Base-by-base conservation (phyloP, 2,329 filamentous ascomycete genomes). In the Botryotinia calthae region DNA sequence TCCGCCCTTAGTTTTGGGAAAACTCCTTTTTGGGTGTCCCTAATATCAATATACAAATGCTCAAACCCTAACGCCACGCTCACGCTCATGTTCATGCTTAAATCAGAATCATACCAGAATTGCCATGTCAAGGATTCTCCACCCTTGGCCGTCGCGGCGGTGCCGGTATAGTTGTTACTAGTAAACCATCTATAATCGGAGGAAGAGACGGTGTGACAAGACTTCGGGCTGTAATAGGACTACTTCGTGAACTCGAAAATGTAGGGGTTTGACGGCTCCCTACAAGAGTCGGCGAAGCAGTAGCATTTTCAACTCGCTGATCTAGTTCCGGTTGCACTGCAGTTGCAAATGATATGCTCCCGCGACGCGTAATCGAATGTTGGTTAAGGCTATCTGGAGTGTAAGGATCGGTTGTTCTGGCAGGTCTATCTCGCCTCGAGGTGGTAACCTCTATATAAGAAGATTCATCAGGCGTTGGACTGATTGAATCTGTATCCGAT, bases 91-190 rank as follows among this genome's bases (percentile, higher is more conserved):
- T 42, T 54, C 65, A 59, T 51, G 72, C 72, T 73, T n/a, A 73
- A 73, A 73, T 64, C 25, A 59, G 40, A 71, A 73, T 59, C 20
- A 56, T 42, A 66, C 42, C 48, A 70, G 46, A 12, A 20, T 62
- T 42, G 22, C 34, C 31, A 18, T 65, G 25, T 58, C n/a, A 71
- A 34, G 67, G 31, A 37, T 71, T 46, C 28, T 62, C 65, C n/a
- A 42, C 67, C 56, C 67, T 56, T 37, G 67, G 77, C 46, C 74
- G 73, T 62, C 79, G 74, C 44, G 78, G 78, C 9, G 79, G 79
- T 67, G 79, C 78, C n/a, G 79, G 79, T 58, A 80, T 79, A 69
- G 74, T 78, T 48, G 75, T 69, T 18, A 79, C 70, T 28, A 76
- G 76, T 31, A 80, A 72, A 9, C 75, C 77, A 62, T 76, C 76